Evolutionary conservation across 441 rosid genomes (phyloP), one percentile per base, ranked within the genome.

Genomic region (Bocquillonia castaneifolia): DNA sequence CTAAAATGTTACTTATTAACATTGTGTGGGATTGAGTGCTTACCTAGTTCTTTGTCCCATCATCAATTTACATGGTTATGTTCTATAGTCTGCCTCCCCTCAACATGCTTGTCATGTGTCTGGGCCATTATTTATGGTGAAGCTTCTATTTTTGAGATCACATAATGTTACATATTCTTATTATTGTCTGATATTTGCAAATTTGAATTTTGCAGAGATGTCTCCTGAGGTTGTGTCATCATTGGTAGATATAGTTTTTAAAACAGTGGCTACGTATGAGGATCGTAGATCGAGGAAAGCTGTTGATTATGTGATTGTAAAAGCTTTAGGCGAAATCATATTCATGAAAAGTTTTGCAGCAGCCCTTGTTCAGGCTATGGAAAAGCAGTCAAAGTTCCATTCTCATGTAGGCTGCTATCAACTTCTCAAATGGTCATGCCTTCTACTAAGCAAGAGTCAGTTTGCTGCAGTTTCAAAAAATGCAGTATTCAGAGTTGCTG

Each of bases 331-430:
- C 26, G 86, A 85, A 76, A 79, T 82, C 63, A 52, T 76, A 8
- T 95, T 95, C 77, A 92, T 92, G 97, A 92, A 89, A 80, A 76
- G 69, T 56, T 95, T 90, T 81, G 99, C 96, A 0, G 89, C 91
- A 18, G 76, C 80, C 20, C 93, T 95, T 78, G 97, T 95, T 63
- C 97, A 90, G 82, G 77, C 74, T 56, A 90, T 89, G 97, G 99
- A 95, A 54, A 95, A 77, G 86, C 92, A 85, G 76, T 77, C 72
- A 37, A 90, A 89, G 77, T 74, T 73, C 66, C 82, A 81, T 26
- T 81, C 91, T 29, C 84, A 75, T 63, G 80, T 82, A 5, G 90
- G 92, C 61, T 85, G 95, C 82, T 80, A 80, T 70, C 84, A 88
- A 80, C 88, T 95, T 55, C 88, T 95, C 70, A 76, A 82, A 45